These are phyloP conservation scores for Pythium vanterpoolii DNA, from an alignment of 352 stramenopile species.

Conservation along the genomic window DNA sequence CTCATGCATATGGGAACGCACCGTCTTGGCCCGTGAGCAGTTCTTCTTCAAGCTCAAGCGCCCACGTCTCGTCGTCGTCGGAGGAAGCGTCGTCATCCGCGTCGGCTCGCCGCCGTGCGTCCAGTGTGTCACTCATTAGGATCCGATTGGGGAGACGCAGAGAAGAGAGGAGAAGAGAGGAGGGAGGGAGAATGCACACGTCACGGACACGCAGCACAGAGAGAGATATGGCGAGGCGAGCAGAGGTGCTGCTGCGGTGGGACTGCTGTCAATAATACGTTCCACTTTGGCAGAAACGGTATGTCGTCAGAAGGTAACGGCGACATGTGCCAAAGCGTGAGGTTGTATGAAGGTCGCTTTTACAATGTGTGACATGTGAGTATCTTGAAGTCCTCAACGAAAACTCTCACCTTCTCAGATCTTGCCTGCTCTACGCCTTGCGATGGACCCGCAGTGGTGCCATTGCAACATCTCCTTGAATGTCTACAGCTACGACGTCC, in stretches of 20 bases:
- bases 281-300: neutral
- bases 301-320: too few species aligned
- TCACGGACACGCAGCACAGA: neutral
- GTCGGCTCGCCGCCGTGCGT: slow-evolving; percentile 6
- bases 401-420: neutral
- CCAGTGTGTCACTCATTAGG: slow-evolving; percentile 5
- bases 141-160: neutral
- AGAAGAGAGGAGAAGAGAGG: neutral
- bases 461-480: slow-evolving; percentile 32
- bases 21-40: slow-evolving; percentile 29
- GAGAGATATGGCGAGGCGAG: neutral
- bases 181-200: slow-evolving; percentile 1
- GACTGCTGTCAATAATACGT: too few species aligned
- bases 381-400: neutral
- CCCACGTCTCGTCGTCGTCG: slow-evolving; percentile 54
- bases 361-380: slow-evolving; percentile 3
- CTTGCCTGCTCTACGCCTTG: neutral
- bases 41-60: slow-evolving; percentile 68
- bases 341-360: slow-evolving; percentile 1
- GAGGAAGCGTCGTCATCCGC: slow-evolving; percentile 21
- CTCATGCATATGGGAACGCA: slow-evolving; percentile 15
- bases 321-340: too few species aligned
- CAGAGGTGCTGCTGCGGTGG: neutral
- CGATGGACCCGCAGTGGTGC: slow-evolving; percentile 26
- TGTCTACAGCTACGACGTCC: slow-evolving; percentile 26